Evolutionary conservation across 106 monocot genomes (phyloP), one percentile per base, ranked within the genome.

Genomic region (Acorus gramineus): DNA sequence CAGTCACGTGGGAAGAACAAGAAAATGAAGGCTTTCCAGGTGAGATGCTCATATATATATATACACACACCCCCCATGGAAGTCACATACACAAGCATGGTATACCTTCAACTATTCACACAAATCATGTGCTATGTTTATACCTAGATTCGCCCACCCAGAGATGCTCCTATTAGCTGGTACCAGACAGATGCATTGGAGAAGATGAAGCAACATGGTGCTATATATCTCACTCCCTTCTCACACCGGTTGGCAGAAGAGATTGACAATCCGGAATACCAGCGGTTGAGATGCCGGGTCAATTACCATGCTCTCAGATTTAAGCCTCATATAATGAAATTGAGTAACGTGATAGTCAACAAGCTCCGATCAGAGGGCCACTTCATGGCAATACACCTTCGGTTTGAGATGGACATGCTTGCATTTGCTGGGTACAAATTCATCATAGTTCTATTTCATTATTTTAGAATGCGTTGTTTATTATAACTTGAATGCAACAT

Each of bases 321-420:
- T 71, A 91, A 91, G 71, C 87, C 91, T n/a, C 76, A 88, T 61
- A 85, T 98, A 48, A 92, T 92, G 85, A 76, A 98, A 69, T 59
- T 85, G 73, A 91, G 91, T 66, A 85, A 52, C 54, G 80, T 74
- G 44, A 88, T 98, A 73, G 96, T 98, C 12, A 71, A 70, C 50
- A 83, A 79, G 64, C 83, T 98, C 8, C 85, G 85, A 42, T 59
- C 78, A 13, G 55, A 98, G 65, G 96, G 91, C 42, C 96, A 81
- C 62, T 98, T 98, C 71, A 88, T 98, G 83, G 74, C 96, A 50
- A 88, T 98, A 71, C 96, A 98, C 68, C 96, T 98, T 65, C 87
- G 96, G 10, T 98, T 98, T 74, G 96, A 98, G 77, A 88, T 85
- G 91, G 96, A 98, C 68, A 98, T 98, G 96, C 91, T 98, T 68